Evolutionary conservation across 106 monocot species (phyloP).

Genomic region (Xerophyta viscosa): DNA sequence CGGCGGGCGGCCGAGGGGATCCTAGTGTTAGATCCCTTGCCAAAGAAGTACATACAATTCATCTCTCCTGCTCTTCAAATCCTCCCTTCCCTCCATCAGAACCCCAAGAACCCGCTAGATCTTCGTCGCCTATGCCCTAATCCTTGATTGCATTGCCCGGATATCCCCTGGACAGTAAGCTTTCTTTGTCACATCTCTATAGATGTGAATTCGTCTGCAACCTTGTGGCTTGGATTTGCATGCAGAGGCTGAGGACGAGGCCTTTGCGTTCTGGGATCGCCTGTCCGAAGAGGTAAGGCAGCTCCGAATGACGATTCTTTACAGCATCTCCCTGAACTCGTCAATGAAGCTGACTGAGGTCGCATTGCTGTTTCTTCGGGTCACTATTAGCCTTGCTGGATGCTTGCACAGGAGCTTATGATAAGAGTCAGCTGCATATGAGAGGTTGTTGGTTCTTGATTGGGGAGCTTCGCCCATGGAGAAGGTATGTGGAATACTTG

Average conservation of each 20-base stretch:
- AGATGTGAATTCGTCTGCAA: conserved; percentile 33
- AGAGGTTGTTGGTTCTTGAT: conserved; percentile 26
- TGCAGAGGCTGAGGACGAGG: conserved; percentile 42
- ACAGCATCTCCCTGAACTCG: conserved; percentile 19
- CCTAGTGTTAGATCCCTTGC: background rate
- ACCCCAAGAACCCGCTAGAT: conserved; percentile 9
- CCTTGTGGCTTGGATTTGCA: conserved; percentile 48
- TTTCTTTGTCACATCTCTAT: conserved; percentile 42
- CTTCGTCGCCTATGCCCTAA: conserved; percentile 40
- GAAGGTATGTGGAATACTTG: conserved; percentile 22
- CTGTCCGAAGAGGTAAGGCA: conserved; percentile 2
- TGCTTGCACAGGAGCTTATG: conserved; percentile 34
- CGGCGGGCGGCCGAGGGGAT: background rate
- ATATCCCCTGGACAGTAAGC: conserved; percentile 40
- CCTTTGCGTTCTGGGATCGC: conserved; percentile 24
- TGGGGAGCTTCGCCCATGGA: conserved; percentile 47
- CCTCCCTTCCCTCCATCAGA: conserved; percentile 23
- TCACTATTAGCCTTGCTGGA: conserved; percentile 18
- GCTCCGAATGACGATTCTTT: background rate
- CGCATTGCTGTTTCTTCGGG: conserved; percentile 19
- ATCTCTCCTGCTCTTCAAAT: conserved; percentile 40
- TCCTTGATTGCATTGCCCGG: conserved; percentile 44
- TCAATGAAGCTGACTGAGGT: conserved; percentile 20
- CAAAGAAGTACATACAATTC: conserved; percentile 57
- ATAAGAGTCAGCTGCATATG: conserved; percentile 22